Base-by-base conservation (phyloP, 345 rosid genomes). In the Atalantia buxifolia region DNA sequence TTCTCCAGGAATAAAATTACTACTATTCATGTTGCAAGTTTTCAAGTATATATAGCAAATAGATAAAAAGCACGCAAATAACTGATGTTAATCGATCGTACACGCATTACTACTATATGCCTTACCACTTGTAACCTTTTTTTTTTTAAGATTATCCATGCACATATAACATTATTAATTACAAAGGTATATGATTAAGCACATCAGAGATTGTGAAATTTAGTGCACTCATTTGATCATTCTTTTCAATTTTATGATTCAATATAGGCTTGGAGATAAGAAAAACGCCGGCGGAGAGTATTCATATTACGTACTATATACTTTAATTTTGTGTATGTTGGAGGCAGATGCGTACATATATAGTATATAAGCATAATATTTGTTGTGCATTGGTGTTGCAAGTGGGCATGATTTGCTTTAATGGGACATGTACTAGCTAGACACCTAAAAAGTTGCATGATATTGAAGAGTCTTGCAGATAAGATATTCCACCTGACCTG, bases 321-420 rank as follows among this genome's bases (percentile, higher is more conserved):
- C 13, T 42, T 42, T 2, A 42, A 42, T 42, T 42, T 42, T 42
- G 48, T 42, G 48, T 42, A 42, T 10, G 48, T 2, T 42, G 48
- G 48, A 42, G 48, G 14, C 48, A 42, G 48, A 10, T 10, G 48
- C 14, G 56, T 50, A 16, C 56, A 5, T 35, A 35, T 35, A 35
- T 50, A 50, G 16, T 10, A 2, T 42, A 10, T 10, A 42, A 42
- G 13, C 45, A 40, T 40, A 40, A 40, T 9, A 40, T 42, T 42
- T 42, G 14, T 42, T 42, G 48, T 42, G 56, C 56, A 16, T 50
- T 50, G 18, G 7, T 18, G 56, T 9, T 50, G 21, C 89, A 80
- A 77, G 79, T 68, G 67, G 83, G 69, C 5, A 19, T 70, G 76
- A 78, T 78, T 85, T 84, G 83, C 81, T 87, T 81, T 85, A 65